A percentile compares a stretch with the other conserved stretches of the same genome.
phyloP scores from a whole-genome alignment of 1,139 yeast genomes.

The Scheffersomyces lignicola region DNA sequence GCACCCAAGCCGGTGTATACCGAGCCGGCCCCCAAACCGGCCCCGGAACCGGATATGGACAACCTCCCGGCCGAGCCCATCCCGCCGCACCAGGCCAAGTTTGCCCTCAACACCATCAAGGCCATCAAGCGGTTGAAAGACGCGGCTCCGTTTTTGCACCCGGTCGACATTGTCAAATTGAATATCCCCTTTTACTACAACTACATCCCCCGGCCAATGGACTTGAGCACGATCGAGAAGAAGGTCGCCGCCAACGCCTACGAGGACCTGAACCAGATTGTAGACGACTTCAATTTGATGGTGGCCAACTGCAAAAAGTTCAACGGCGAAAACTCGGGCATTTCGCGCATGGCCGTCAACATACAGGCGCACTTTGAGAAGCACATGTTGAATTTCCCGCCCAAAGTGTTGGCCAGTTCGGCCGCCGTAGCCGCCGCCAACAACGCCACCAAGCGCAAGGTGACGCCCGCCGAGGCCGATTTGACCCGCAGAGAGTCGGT shows the following conservation, averaged over 20 bases:
- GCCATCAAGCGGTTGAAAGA: conserved; percentile 90
- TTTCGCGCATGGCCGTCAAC: conserved; percentile 88
- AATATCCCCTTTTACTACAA: conserved; percentile 91
- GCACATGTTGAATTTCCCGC: conserved; percentile 90
- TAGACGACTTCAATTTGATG: conserved; percentile 82
- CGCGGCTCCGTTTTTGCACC: conserved; percentile 84
- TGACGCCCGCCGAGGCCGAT: conserved; percentile 54
- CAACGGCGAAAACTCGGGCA: conserved; percentile 81
- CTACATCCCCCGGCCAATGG: conserved; percentile 88
- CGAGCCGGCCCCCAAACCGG: conserved; percentile 73
- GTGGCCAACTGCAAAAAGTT: conserved; percentile 78
- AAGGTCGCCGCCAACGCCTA: conserved; percentile 73
- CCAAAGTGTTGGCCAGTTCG: conserved; percentile 58
- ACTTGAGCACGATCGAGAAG: conserved; percentile 83
- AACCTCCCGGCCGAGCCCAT: conserved; percentile 69
- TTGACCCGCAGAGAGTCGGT: conserved; percentile 35
- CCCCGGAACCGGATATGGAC: conserved; percentile 69
- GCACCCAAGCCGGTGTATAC: conserved; percentile 6
- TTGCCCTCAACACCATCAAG: conserved; percentile 64
- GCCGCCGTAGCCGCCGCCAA: conserved; percentile 48
- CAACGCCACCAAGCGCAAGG: conserved; percentile 51
- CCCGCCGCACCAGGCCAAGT: conserved; percentile 83
- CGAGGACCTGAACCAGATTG: conserved; percentile 64
- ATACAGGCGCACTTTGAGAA: conserved; percentile 91
- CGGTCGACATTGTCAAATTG: conserved; percentile 86